A percentile compares a stretch with the other conserved stretches of the same genome.
Conservation (phyloP, 176 grass and related monocot species). For the Ampelocalamus luodianensis region DNA sequence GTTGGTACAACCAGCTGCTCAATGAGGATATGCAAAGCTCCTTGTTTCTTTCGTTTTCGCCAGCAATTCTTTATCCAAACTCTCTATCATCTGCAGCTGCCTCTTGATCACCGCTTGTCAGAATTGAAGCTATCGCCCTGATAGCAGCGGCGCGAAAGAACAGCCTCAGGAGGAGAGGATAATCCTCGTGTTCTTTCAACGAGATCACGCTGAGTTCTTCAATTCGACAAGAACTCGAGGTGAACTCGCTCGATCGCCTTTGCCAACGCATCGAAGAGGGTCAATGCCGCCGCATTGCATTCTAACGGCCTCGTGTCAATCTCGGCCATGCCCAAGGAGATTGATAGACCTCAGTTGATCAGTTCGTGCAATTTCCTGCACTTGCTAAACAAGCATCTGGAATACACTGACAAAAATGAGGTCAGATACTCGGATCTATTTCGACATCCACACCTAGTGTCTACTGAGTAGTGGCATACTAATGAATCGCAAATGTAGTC, state of each 20-base stretch:
- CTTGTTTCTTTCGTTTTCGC: conserved; percentile 46
- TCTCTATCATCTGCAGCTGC: conserved; percentile 31
- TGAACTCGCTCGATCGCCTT: too few relatives aligned
- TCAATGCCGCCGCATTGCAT: conserved; percentile 30
- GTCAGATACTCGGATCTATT: neutral
- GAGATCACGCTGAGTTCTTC: too few relatives aligned
- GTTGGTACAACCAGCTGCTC: neutral
- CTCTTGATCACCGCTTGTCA: conserved; percentile 17
- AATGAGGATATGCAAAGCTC: conserved; percentile 29
- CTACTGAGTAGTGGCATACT: too few relatives aligned
- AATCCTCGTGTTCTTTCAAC: too few relatives aligned
- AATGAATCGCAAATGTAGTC: neutral
- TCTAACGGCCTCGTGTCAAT: conserved; percentile 52
- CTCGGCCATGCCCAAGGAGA: conserved; percentile 42
- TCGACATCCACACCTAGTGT: neutral
- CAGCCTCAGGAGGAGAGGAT: too few relatives aligned
- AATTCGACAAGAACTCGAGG: too few relatives aligned
- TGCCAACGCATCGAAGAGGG: conserved; percentile 50
- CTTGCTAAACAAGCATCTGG: neutral
- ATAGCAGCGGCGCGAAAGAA: conserved; percentile 38
- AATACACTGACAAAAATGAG: neutral
- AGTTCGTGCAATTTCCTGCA: neutral
- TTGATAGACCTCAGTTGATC: neutral
- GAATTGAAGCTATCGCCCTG: conserved; percentile 26
- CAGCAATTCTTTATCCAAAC: conserved; percentile 47